A percentile compares a stretch with the other conserved stretches of the same genome.
Evolutionary conservation across 2,329 filamentous ascomycete genomes (phyloP).

Genomic region (Tolypocladium sp.): DNA sequence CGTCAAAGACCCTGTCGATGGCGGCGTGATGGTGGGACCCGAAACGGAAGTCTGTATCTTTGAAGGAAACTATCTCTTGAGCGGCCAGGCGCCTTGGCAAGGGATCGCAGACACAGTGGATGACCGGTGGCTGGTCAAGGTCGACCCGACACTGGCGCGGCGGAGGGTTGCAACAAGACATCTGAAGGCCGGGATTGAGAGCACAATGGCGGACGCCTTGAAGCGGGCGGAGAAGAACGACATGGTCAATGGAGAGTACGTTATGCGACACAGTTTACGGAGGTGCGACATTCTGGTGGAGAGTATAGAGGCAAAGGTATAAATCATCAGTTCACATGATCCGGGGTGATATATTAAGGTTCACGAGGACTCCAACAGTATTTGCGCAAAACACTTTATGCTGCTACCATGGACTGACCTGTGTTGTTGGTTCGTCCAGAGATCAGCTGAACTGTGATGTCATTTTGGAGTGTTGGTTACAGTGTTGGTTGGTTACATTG

Average conservation of each 20-base stretch:
- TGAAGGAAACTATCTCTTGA: constrained; percentile 54
- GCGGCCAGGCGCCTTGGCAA: constrained; percentile 20
- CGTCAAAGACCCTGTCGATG: constrained; percentile 58
- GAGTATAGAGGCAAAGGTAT: constrained; percentile 12
- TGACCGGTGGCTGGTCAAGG: constrained; percentile 30
- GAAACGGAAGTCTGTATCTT: constrained; percentile 55
- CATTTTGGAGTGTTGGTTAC: no score
- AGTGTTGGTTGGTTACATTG: no score
- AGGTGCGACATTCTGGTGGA: constrained; percentile 17
- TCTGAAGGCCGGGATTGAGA: constrained; percentile 29
- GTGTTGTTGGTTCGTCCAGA: no score
- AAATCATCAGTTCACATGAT: not conserved
- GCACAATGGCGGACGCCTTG: constrained; percentile 54
- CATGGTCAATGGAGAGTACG: constrained; percentile 70
- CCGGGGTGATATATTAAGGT: no score
- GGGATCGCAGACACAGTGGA: constrained; percentile 25
- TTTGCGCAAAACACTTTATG: no score
- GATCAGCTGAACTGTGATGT: no score
- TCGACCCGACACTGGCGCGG: constrained; percentile 24
- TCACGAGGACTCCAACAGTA: no score
- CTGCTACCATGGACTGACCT: no score
- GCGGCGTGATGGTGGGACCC: constrained; percentile 53
- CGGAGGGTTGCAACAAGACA: constrained; percentile 28
- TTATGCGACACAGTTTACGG: constrained; percentile 35
- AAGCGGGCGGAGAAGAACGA: constrained; percentile 71